Conservation (phyloP, 768 basidiomycete genomes). For the Leucocoprinus leucothites region DNA sequence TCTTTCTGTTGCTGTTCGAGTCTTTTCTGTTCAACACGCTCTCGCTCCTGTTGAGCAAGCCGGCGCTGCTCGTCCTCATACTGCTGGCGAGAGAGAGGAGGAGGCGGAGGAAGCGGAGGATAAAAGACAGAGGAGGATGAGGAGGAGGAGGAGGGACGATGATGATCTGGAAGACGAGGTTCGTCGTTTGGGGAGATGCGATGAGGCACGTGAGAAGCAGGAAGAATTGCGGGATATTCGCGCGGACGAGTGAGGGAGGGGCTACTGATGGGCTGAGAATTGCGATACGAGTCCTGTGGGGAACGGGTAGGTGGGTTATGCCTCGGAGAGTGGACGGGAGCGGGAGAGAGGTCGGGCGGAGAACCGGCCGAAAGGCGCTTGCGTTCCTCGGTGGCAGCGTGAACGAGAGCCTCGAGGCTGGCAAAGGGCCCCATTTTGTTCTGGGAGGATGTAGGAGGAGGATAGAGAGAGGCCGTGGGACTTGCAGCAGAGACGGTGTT, state of each 20-base stretch:
- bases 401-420: conserved; percentile 65
- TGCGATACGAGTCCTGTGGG: conserved; percentile 12
- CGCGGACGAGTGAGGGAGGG: not conserved
- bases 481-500: conserved; percentile 13
- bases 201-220: conserved; percentile 7
- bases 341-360: conserved; percentile 9
- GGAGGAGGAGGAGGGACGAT: conserved; percentile 5
- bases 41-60: conserved; percentile 12
- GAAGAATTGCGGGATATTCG: conserved; percentile 3
- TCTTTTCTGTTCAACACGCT: conserved; percentile 10
- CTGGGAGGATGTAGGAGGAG: conserved; percentile 21
- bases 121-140: conserved; percentile 5
- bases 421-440: conserved; percentile 13
- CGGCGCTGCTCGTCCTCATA: conserved; percentile 14
- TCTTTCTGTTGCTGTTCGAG: conserved; percentile 11
- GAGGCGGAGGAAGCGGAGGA: too few species aligned
- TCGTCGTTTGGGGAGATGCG: not conserved
- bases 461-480: conserved; percentile 10
- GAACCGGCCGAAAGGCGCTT: conserved; percentile 40
- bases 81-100: conserved; percentile 13
- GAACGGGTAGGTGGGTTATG: conserved; percentile 7
- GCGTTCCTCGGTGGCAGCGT: conserved; percentile 67
- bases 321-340: not conserved
- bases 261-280: conserved; percentile 3
- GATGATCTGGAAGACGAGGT: conserved; percentile 1